Evolutionary conservation across 2,329 filamentous ascomycete genomes (phyloP).

Genomic region (Cordyceps tenuipes): DNA sequence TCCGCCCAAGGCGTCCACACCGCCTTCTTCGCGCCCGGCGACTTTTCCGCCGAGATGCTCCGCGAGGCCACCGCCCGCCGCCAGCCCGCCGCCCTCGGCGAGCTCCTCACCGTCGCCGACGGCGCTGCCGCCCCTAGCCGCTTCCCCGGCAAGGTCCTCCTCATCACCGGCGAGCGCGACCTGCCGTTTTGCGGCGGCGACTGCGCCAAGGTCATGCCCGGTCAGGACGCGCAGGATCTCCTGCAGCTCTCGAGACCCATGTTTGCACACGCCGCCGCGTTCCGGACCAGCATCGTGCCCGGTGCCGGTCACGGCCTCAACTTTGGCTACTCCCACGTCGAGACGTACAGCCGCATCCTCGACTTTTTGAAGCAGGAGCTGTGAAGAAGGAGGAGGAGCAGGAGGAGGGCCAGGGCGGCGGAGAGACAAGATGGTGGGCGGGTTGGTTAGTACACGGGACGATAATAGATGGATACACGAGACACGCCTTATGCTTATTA

Average conservation of each 20-base stretch:
- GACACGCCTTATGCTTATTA: neutral
- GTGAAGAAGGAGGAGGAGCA: slow-evolving; percentile 9
- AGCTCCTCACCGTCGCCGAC: slow-evolving; percentile 47
- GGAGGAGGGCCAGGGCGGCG: neutral
- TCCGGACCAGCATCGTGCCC: slow-evolving; percentile 46
- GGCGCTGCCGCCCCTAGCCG: slow-evolving; percentile 24
- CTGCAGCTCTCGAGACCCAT: slow-evolving; percentile 31
- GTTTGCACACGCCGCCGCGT: slow-evolving; percentile 38
- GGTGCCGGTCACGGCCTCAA: slow-evolving; percentile 45
- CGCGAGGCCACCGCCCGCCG: slow-evolving; percentile 35
- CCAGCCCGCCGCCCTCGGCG: slow-evolving; percentile 50
- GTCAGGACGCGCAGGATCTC: slow-evolving; percentile 28
- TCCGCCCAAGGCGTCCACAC: slow-evolving; percentile 41
- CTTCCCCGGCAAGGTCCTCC: slow-evolving; percentile 46
- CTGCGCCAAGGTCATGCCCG: slow-evolving; percentile 37
- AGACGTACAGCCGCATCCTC: slow-evolving; percentile 28
- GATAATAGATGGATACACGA: neutral
- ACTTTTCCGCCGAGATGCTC: slow-evolving; percentile 48
- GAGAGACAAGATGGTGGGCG: neutral
- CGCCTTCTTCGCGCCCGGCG: slow-evolving; percentile 42
- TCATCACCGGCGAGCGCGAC: slow-evolving; percentile 46
- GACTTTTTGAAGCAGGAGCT: slow-evolving; percentile 26
- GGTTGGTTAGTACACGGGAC: neutral
- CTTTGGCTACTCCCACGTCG: slow-evolving; percentile 28
- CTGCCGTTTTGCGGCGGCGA: slow-evolving; percentile 55